phyloP scores from a whole-genome alignment of 192 early-diverging fungal genomes.

The Gigaspora rosea region DNA sequence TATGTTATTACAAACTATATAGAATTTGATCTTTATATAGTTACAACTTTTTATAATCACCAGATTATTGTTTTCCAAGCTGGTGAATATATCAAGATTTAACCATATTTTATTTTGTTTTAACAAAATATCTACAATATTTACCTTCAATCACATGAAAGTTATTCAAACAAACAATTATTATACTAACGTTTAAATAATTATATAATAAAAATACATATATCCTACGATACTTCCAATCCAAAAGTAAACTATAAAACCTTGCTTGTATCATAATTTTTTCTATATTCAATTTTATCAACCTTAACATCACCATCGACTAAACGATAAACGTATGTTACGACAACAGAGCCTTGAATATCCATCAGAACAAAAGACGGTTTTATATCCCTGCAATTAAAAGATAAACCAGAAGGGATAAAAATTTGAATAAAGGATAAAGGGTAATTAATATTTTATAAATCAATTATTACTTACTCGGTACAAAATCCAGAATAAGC shows the following conservation, averaged over 20 bases:
- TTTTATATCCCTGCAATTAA: conserved; percentile 55
- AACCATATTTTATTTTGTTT: too few species aligned
- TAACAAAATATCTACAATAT: too few species aligned
- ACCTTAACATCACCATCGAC: conserved; percentile 91
- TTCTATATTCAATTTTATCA: conserved; percentile 88
- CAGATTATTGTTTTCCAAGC: too few species aligned
- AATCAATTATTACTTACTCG: not conserved
- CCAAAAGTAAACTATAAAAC: not conserved
- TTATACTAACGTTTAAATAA: too few species aligned
- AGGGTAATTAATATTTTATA: not conserved
- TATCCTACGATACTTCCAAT: too few species aligned
- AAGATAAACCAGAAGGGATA: conserved; percentile 9
- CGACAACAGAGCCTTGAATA: conserved; percentile 70
- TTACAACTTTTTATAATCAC: too few species aligned
- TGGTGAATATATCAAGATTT: too few species aligned
- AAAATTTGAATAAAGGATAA: not conserved
- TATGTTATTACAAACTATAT: too few species aligned
- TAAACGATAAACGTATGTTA: conserved; percentile 93
- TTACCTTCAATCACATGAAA: too few species aligned
- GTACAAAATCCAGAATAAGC: conserved; percentile 54
- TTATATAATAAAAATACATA: too few species aligned
- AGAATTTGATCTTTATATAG: too few species aligned
- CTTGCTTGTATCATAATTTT: conserved; percentile 40
- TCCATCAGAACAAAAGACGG: conserved; percentile 98
- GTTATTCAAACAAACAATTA: too few species aligned